Evolutionary conservation across 257 asterid species (phyloP).

Genomic region (Lithospermum erythrorhizon): DNA sequence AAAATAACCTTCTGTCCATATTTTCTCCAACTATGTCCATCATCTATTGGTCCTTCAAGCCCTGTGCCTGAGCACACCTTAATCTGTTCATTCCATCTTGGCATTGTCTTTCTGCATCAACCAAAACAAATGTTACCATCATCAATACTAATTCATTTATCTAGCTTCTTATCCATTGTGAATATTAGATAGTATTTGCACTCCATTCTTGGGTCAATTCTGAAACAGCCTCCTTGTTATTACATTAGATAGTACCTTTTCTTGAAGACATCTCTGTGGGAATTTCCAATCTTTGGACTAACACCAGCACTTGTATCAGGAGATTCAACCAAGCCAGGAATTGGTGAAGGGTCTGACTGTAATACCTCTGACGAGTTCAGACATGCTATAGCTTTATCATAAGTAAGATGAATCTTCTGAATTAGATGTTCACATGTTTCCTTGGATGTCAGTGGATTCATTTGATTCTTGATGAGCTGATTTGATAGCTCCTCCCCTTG

Average conservation of each 20-base stretch:
- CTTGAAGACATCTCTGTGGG: constrained; percentile 25
- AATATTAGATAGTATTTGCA: not conserved
- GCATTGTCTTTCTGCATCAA: constrained; percentile 50
- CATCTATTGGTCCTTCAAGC: constrained; percentile 40
- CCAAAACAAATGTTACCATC: not conserved
- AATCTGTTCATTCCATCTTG: constrained; percentile 42
- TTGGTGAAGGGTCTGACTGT: constrained; percentile 16
- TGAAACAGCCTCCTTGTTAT: too few relatives aligned
- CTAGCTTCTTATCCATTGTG: not conserved
- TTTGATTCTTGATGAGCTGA: constrained; percentile 46
- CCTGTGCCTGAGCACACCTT: constrained; percentile 31
- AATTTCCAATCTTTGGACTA: constrained; percentile 23
- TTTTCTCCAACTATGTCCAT: constrained; percentile 82
- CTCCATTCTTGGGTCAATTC: too few relatives aligned
- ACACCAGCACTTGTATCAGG: constrained; percentile 9
- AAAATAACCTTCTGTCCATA: constrained; percentile 84
- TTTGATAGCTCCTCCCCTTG: constrained; percentile 65
- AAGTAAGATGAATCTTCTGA: constrained; percentile 40
- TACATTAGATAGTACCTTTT: constrained; percentile 22
- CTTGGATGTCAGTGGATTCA: constrained; percentile 18
- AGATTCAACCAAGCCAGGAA: constrained; percentile 9
- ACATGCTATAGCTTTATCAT: constrained; percentile 52
- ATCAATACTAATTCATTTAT: not conserved
- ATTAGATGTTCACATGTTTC: constrained; percentile 31
- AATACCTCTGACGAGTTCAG: constrained; percentile 22